phyloP scores from a whole-genome alignment of 768 basidiomycete genomes.

The Macrolepiota fuliginosa region DNA sequence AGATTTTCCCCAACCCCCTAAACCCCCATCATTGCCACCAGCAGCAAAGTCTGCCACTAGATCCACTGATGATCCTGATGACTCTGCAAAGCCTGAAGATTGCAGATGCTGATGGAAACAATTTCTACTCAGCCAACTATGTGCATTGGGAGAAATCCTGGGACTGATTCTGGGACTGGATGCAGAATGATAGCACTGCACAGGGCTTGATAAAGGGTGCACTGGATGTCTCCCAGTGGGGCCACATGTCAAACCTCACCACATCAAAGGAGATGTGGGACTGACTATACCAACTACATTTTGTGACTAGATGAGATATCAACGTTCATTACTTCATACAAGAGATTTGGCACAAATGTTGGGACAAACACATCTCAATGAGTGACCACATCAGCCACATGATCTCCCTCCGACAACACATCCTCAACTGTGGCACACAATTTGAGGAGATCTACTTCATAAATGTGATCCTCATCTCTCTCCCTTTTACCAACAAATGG shows the following conservation, averaged over 20 bases:
- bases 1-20: background rate
- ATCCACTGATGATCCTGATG: background rate
- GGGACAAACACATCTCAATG: constrained; percentile 11
- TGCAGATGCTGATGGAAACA: background rate
- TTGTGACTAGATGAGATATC: background rate
- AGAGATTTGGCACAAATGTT: constrained; percentile 12
- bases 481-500: background rate
- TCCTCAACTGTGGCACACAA: constrained; percentile 6
- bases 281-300: background rate
- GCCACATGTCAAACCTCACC: constrained; percentile 3
- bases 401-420: constrained; percentile 12
- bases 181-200: constrained; percentile 11
- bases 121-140: background rate
- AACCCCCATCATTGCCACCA: background rate
- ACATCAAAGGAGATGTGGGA: constrained; percentile 15
- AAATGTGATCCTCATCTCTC: background rate
- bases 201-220: constrained; percentile 14
- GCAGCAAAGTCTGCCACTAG: too few species aligned
- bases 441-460: background rate
- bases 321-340: constrained; percentile 16
- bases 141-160: background rate
- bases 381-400: constrained; percentile 16
- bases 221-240: constrained; percentile 14
- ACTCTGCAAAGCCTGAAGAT: background rate
- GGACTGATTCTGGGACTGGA: constrained; percentile 10